Evolutionary conservation across 2,329 filamentous ascomycete species (phyloP).

Genomic region (Neonectria ditissima): DNA sequence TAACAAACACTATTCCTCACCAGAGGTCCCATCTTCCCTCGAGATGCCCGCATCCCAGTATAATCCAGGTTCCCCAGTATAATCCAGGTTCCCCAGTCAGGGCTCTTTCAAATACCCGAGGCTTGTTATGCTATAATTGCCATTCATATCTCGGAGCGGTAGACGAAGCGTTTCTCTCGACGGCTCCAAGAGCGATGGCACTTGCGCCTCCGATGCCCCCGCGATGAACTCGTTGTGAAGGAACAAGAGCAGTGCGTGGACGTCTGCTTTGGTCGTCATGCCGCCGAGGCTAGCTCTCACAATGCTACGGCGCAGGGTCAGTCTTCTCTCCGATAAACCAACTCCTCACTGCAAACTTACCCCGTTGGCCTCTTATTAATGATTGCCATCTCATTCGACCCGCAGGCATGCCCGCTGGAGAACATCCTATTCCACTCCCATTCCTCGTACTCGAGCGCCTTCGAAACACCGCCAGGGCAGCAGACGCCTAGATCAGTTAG

Average conservation of each 20-base stretch:
- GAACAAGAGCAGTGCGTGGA: constrained; percentile 62
- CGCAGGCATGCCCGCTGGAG: constrained; percentile 69
- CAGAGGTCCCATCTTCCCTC: neutral
- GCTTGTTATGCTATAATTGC: constrained; percentile 19
- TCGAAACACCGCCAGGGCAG: constrained; percentile 60
- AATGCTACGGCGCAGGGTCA: constrained; percentile 55
- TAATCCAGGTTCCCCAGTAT: too few relatives aligned
- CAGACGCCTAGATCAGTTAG: constrained; percentile 54
- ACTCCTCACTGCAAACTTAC: constrained; percentile 45
- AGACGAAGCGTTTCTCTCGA: constrained; percentile 22
- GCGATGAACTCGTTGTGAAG: constrained; percentile 46
- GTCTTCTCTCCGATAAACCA: neutral
- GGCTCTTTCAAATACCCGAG: constrained; percentile 17
- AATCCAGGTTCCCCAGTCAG: neutral
- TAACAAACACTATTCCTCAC: neutral
- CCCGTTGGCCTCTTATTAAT: constrained; percentile 67
- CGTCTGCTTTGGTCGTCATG: constrained; percentile 68
- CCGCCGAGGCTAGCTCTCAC: constrained; percentile 71
- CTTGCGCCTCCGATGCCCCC: constrained; percentile 3
- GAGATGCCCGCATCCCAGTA: neutral
- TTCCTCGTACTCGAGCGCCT: constrained; percentile 62
- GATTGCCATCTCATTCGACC: constrained; percentile 63
- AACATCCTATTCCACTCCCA: constrained; percentile 67
- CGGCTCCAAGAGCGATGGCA: constrained; percentile 26
- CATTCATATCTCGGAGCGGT: constrained; percentile 32